phyloP scores from a whole-genome alignment of 441 rosid genomes.

The Croton setiger region DNA sequence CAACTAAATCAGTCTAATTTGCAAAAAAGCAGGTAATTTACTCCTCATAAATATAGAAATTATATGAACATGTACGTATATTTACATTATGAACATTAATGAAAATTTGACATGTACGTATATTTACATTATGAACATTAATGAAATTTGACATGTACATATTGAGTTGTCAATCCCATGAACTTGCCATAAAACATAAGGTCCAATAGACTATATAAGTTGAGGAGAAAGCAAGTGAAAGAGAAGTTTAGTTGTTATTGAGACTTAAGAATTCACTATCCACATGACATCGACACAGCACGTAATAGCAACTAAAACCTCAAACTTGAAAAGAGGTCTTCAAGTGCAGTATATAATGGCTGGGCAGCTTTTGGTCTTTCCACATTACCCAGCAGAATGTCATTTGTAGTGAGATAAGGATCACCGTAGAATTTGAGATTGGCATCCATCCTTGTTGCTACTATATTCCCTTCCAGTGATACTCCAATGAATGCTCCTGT shows the following conservation, averaged over 20 bases:
- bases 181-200: background rate
- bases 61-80: background rate
- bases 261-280: background rate
- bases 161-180: background rate
- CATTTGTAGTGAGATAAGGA: slow-evolving; percentile 76
- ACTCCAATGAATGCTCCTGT: slow-evolving; percentile 95
- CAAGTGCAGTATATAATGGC: slow-evolving; percentile 69
- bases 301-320: slow-evolving; percentile 22
- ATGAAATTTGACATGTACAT: background rate
- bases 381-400: slow-evolving; percentile 76
- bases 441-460: slow-evolving; percentile 75
- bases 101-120: background rate
- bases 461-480: slow-evolving; percentile 86
- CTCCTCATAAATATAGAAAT: too few species aligned
- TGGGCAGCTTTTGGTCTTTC: slow-evolving; percentile 88
- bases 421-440: slow-evolving; percentile 88
- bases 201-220: background rate
- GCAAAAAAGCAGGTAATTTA: too few species aligned
- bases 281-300: background rate
- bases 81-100: background rate
- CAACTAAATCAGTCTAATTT: too few species aligned
- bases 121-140: background rate
- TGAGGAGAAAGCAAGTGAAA: background rate
- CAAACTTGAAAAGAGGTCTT: slow-evolving; percentile 54
- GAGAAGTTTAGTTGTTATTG: background rate